A percentile compares a stretch with the other conserved stretches of the same genome.
Evolutionary conservation across 2,329 filamentous ascomycete species (phyloP).

Genomic region (Didymella sp.): DNA sequence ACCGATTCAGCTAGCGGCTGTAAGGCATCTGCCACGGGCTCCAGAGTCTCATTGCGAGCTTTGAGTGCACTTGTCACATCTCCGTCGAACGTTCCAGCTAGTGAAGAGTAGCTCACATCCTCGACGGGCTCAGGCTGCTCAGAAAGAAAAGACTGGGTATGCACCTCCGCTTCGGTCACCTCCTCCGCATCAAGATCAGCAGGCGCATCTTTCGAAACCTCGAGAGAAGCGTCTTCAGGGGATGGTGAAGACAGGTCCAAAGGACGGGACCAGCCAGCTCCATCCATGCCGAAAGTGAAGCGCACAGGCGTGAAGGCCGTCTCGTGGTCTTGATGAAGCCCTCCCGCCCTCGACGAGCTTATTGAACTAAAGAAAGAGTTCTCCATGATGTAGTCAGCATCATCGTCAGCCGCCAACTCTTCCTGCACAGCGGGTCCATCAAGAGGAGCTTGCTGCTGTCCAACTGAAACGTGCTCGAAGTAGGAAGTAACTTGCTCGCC

Average conservation of each 20-base stretch:
- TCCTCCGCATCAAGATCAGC: neutral
- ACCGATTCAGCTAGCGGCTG: neutral
- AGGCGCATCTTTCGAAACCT: no score
- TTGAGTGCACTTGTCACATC: neutral
- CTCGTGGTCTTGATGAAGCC: conserved; percentile 40
- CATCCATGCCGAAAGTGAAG: conserved; percentile 48
- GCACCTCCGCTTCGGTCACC: neutral
- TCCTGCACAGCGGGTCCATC: conserved; percentile 2
- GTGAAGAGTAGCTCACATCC: neutral
- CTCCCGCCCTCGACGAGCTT: conserved; percentile 32
- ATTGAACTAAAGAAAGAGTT: conserved; percentile 47
- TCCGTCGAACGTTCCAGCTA: neutral
- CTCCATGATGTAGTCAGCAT: conserved; percentile 39
- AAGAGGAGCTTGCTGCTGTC: conserved; percentile 4
- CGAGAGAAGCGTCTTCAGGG: conserved; percentile 23
- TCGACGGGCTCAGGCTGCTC: neutral
- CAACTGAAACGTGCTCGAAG: conserved; percentile 31
- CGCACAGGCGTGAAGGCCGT: conserved; percentile 47
- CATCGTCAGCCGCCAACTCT: conserved; percentile 21
- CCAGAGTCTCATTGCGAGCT: neutral
- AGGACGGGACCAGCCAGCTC: conserved; percentile 28
- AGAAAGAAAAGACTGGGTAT: neutral
- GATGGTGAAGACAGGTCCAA: conserved; percentile 29
- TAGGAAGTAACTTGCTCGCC: conserved; percentile 42
- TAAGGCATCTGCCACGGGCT: neutral